These are phyloP conservation scores for Rhododendron molle DNA, from an alignment of 148 eudicot genomes.

Conservation along the genomic window DNA sequence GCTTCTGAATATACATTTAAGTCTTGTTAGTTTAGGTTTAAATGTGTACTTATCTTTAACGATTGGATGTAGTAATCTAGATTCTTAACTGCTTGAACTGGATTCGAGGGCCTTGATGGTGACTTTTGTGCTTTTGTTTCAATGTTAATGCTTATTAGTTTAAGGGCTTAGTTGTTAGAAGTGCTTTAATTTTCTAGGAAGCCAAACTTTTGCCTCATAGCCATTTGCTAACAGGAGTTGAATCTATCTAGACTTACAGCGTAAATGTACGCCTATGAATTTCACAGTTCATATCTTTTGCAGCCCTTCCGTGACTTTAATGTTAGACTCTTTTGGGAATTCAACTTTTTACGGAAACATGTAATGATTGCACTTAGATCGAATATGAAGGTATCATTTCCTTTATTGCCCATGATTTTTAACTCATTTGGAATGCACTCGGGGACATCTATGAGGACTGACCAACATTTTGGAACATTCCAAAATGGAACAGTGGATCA, in stretches of 20 bases:
- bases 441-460: not conserved
- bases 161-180: not conserved
- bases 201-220: too few relatives aligned
- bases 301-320: not conserved
- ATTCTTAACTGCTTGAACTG: not conserved
- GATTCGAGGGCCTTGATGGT: not conserved
- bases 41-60: not conserved
- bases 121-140: not conserved
- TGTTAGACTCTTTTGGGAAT: not conserved
- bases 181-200: not conserved
- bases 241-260: not conserved
- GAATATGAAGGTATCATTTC: not conserved
- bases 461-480: not conserved
- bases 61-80: not conserved
- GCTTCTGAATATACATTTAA: not conserved
- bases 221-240: not conserved
- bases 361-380: not conserved
- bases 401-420: not conserved
- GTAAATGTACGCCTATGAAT: not conserved
- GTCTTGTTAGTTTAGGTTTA: not conserved
- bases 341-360: not conserved
- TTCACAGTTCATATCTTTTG: not conserved
- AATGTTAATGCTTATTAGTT: not conserved
- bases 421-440: not conserved
- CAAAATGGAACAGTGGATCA: not conserved